Conservation (phyloP, 129 eudicot genomes). For the Flaveria ramosissima region DNA sequence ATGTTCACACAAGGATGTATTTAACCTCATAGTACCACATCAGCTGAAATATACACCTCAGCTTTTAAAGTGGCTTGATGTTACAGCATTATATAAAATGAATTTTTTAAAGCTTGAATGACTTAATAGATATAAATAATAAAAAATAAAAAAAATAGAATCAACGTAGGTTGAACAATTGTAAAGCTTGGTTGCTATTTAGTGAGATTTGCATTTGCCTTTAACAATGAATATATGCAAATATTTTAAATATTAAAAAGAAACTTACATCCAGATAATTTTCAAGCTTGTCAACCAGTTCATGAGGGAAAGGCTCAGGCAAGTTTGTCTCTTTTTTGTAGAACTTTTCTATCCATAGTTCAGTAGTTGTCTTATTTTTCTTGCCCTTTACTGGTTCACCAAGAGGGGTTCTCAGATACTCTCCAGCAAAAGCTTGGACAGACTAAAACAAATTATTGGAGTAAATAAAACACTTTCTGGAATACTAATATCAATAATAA, state of each 20-base stretch:
- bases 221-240: background rate
- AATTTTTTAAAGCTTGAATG: background rate
- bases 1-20: background rate
- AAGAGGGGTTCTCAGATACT: constrained; percentile 87
- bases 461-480: constrained; percentile 19
- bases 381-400: constrained; percentile 98
- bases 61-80: too few species aligned
- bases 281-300: constrained; percentile 82
- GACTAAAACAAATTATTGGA: constrained; percentile 38
- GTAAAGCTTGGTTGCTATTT: background rate
- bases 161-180: background rate
- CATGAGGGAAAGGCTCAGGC: constrained; percentile 98
- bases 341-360: constrained; percentile 93
- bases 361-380: constrained; percentile 83
- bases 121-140: background rate
- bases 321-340: constrained; percentile 86
- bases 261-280: constrained; percentile 86
- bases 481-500: background rate
- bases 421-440: constrained; percentile 87
- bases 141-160: too few species aligned
- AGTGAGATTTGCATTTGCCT: constrained; percentile 3
- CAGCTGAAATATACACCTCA: background rate
- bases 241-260: background rate
- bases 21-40: background rate
- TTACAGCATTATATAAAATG: background rate